Conservation (phyloP, 2,329 filamentous ascomycete species). For the Scedosporium minutisporum region DNA sequence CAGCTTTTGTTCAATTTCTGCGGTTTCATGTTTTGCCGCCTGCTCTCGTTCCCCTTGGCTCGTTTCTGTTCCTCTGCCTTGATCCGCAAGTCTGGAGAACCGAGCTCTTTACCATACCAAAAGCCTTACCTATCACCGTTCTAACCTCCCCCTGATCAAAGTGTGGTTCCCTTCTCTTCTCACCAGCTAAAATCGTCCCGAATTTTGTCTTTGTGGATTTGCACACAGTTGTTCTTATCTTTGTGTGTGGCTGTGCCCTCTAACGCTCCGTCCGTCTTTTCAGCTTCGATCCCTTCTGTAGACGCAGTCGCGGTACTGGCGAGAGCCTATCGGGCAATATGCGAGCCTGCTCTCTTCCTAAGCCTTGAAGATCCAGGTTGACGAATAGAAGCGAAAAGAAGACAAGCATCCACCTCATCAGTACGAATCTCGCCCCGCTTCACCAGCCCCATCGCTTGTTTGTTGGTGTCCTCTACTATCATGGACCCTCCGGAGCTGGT, state of each 20-base stretch:
- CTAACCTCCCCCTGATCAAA: not conserved
- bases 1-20: not conserved
- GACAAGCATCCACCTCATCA: too few species aligned
- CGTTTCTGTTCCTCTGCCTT: not conserved
- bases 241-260: not conserved
- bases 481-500: not conserved
- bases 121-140: too few species aligned
- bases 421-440: too few species aligned
- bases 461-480: not conserved
- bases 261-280: not conserved
- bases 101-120: too few species aligned
- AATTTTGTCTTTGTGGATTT: not conserved
- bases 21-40: not conserved
- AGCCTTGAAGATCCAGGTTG: not conserved
- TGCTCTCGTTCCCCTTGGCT: not conserved
- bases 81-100: not conserved
- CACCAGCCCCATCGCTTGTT: too few species aligned
- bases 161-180: not conserved
- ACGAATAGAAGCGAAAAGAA: not conserved
- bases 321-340: not conserved
- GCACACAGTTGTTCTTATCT: not conserved
- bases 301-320: not conserved
- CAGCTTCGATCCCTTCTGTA: not conserved
- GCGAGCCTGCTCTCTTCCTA: not conserved
- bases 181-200: not conserved